Evolutionary conservation across 2,329 filamentous ascomycete genomes (phyloP).

Genomic region (Botrytis byssoidea): DNA sequence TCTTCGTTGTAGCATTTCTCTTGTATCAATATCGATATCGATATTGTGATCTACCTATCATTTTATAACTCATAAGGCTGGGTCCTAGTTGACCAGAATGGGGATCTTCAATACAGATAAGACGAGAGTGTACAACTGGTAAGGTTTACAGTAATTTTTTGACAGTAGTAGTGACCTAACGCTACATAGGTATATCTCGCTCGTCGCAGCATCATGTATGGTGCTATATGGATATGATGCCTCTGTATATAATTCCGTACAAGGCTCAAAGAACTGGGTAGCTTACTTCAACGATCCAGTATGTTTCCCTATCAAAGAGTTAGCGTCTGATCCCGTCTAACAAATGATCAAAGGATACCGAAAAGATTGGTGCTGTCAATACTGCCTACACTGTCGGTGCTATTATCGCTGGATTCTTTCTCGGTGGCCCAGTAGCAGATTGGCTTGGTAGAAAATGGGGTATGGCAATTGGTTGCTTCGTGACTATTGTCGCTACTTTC

Average conservation of each 20-base stretch:
- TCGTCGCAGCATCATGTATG: conserved; percentile 70
- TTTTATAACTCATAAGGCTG: not conserved
- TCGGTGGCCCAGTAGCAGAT: conserved; percentile 61
- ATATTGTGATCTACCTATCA: not conserved
- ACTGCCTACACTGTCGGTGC: conserved; percentile 70
- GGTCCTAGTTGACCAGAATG: not conserved
- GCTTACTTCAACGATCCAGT: conserved; percentile 53
- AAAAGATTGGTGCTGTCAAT: conserved; percentile 58
- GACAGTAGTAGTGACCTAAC: not conserved
- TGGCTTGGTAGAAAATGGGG: conserved; percentile 60
- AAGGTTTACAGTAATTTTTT: not conserved
- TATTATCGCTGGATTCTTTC: conserved; percentile 65
- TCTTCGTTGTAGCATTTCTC: not conserved
- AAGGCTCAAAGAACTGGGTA: conserved; percentile 65
- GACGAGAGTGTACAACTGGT: conserved; percentile 20
- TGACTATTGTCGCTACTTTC: conserved; percentile 67
- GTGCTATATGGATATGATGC: conserved; percentile 74
- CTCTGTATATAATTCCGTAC: conserved; percentile 70
- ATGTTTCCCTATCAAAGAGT: conserved; percentile 7
- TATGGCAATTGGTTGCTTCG: conserved; percentile 62
- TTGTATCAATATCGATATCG: not conserved
- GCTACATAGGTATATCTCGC: conserved; percentile 59
- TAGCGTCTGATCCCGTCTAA: not conserved
- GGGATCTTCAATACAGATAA: not conserved
- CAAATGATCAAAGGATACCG: conserved; percentile 30